Base-by-base conservation (phyloP, 306 rosid genomes). In the Pyrus pyrifolia region DNA sequence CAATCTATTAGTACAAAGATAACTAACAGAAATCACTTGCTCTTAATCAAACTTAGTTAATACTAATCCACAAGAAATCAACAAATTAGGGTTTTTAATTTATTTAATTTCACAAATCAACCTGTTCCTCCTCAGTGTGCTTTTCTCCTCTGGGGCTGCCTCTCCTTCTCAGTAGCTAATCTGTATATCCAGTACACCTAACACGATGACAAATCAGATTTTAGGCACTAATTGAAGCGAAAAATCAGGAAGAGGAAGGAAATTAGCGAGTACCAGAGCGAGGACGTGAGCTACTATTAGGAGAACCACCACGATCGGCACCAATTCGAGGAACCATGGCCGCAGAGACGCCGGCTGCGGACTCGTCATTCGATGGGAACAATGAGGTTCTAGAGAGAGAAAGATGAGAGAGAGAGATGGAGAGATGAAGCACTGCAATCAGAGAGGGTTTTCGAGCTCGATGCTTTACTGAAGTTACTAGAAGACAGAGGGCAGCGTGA, bases 131-230 rank as follows among this genome's bases (percentile, higher is more conserved):
- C 42, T 90, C 82, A 95, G 70, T 90, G 96, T 70, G 90, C 81
- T 80, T 95, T 95, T 70, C 91, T 86, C 86, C 98, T 84, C 81
- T 70, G 91, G 29, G 91, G 94, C 44, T 86, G 91, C 55, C 74
- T 87, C 25, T 93, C 96, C 53, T 71, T 88, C 42, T 93, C 96
- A 30, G 97, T 91, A 17, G 90, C 92, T 78, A 93, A 81, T 91
- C 90, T 88, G 85, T 90, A 93, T 81, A 93, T 90, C 98, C 97
- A 90, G 82, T 88, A 95, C 4, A 88, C 92, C 98, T 95, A 68
- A 25, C 22, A 51, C 60, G 21, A 63, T 21, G 70, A 19, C 15
- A 51, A 40, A 73, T 76, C 74, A 74, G 76, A 76, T 35, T 63
- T 58, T 74, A 22, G 70, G 25, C 58, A 1, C 23, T 30, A 27